Evolutionary conservation across 306 rosid species (phyloP).

Genomic region (Rosa multiflora): DNA sequence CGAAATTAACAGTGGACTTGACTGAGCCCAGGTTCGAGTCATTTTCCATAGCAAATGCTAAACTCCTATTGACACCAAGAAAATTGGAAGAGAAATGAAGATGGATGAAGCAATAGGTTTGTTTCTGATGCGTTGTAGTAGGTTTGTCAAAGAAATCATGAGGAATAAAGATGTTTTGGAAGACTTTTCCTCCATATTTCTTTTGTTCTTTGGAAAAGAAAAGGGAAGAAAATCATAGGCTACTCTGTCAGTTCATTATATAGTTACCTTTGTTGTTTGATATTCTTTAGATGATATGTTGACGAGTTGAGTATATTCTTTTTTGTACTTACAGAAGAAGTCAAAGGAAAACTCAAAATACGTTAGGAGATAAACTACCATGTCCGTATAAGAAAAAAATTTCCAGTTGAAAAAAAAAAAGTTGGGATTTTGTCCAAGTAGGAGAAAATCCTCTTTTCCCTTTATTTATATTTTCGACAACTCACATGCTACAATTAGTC

Average conservation of each 20-base stretch:
- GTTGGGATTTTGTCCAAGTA: no score
- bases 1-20: constrained; percentile 60
- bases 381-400: no score
- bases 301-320: not conserved
- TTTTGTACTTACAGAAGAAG: constrained; percentile 44
- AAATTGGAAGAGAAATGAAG: not conserved
- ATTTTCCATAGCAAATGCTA: constrained; percentile 46
- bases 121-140: constrained; percentile 3
- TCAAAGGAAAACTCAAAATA: constrained; percentile 21
- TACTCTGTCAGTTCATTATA: constrained; percentile 15
- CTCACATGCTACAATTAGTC: no score
- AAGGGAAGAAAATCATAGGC: constrained; percentile 20
- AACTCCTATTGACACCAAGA: constrained; percentile 24
- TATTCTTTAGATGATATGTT: not conserved
- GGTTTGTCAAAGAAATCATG: constrained; percentile 17
- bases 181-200: not conserved
- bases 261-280: constrained; percentile 19
- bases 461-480: no score
- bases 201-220: no score
- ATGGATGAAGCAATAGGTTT: constrained; percentile 16
- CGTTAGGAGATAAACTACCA: not conserved
- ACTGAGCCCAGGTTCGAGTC: constrained; percentile 88
- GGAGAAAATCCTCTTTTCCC: no score
- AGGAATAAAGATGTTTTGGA: constrained; percentile 23
- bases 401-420: no score